Evolutionary conservation across 495 filamentous ascomycete species (phyloP), one percentile per base, ranked within the genome.

Genomic region (Penicillium simplicissimum): DNA sequence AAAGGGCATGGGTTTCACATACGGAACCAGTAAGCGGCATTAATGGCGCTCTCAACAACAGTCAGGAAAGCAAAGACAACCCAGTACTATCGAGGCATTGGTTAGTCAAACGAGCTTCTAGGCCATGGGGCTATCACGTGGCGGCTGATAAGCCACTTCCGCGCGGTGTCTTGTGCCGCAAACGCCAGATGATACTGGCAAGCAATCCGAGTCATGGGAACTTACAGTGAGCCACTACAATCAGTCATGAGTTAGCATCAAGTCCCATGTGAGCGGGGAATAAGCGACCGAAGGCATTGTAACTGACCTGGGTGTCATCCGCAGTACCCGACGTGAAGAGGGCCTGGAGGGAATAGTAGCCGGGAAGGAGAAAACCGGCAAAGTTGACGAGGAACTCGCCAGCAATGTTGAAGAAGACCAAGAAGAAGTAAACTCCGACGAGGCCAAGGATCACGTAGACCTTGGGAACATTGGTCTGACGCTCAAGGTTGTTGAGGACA

Each of bases 341-440:
- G 21, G 95, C 94, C 62, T 88, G 83, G 42, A 99, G 81, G 37
- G 93, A 97, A 76, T 97, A 99, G 82, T 99, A 99, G 59, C 88
- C 93, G 51, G 95, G 95, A 62, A 99, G 82, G 53, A 93, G 74
- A 73, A 98, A 99, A 55, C 95, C 95, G 55, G 96, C 96, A 63
- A 96, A 80, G 81, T 99, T 99, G 73, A 96, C 95, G 64, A 99
- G 86, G 75, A 98, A 90, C 75, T 95, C 91, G 70, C 95, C 94
- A 62, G 92, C 95, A 67, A 97, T 93, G 85, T 99, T 99, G 85
- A 99, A 96, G 84, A 98, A 89, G 79, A 98, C 90, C 17, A 99
- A 85, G 85, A 97, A 97, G 84, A 96, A 93, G 84, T 99, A 99
- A 67, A 96, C 82, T 52, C 87, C 88, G 51, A 74, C 78, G 13